Percentiles rank a stretch among this genome's conserved stretches.
Evolutionary conservation across 352 stramenopile species (phyloP).

Genomic region (Thalassiosira hispida): DNA sequence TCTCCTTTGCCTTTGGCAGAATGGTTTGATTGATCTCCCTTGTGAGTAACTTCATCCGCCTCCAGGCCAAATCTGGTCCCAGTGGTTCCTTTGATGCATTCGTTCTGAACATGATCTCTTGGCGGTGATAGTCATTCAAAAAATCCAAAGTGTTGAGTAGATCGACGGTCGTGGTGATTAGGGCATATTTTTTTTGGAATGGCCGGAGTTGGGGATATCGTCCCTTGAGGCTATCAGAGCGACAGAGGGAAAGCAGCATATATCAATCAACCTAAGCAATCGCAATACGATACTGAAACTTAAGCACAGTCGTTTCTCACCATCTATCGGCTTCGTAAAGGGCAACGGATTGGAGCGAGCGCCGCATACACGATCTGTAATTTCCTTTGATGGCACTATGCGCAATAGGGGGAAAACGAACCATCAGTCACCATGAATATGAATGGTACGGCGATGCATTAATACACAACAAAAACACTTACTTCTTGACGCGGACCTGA

Average conservation of each 20-base stretch:
- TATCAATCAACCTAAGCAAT: background rate
- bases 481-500: constrained; percentile 8
- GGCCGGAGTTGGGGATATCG: constrained; percentile 37
- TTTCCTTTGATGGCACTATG: constrained; percentile 10
- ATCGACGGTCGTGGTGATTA: constrained; percentile 50
- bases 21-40: constrained; percentile 31
- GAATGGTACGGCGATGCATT: background rate
- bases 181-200: constrained; percentile 66
- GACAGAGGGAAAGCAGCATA: constrained; percentile 9
- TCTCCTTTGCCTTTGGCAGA: constrained; percentile 15
- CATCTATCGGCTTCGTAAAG: constrained; percentile 55
- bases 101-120: constrained; percentile 72
- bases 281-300: background rate
- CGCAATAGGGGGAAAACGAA: background rate
- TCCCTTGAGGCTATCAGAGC: constrained; percentile 6
- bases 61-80: constrained; percentile 55
- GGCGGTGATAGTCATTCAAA: constrained; percentile 45
- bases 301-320: constrained; percentile 1
- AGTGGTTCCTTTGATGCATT: constrained; percentile 54
- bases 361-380: constrained; percentile 47
- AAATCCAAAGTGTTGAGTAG: constrained; percentile 48
- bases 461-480: background rate
- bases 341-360: constrained; percentile 59
- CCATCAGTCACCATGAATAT: background rate
- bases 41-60: constrained; percentile 36